phyloP scores from a whole-genome alignment of 225 moss, liverwort and hornwort genomes.

The Antitrichia curtipendula region DNA sequence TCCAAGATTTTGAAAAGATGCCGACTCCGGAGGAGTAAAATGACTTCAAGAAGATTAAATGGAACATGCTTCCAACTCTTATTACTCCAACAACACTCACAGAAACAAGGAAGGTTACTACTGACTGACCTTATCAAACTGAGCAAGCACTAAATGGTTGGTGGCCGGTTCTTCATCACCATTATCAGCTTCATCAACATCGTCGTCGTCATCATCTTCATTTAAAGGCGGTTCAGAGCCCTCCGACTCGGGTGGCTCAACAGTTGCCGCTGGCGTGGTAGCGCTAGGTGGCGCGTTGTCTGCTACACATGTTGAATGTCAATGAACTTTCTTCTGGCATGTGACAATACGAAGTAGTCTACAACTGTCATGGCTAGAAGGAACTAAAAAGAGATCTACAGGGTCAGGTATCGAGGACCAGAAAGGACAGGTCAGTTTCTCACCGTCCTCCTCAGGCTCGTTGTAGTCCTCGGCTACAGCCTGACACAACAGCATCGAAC shows the following conservation, averaged over 20 bases:
- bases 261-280: conserved; percentile 34
- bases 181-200: conserved; percentile 67
- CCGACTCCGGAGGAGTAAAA: not conserved
- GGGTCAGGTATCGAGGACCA: not conserved
- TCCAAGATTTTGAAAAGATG: not conserved
- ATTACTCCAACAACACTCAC: not conserved
- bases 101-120: not conserved
- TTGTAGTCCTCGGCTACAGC: conserved; percentile 97
- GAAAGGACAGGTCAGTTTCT: not conserved
- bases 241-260: conserved; percentile 66
- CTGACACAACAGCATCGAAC: not conserved
- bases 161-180: conserved; percentile 83
- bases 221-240: conserved; percentile 77
- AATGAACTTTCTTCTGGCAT: not conserved
- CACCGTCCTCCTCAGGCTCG: conserved; percentile 91
- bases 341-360: not conserved
- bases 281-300: conserved; percentile 48
- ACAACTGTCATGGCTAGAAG: not conserved
- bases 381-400: not conserved
- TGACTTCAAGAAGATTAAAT: not conserved
- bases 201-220: conserved; percentile 68
- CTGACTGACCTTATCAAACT: conserved; percentile 82
- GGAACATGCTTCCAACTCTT: not conserved
- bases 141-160: conserved; percentile 88
- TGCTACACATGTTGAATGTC: not conserved